These are phyloP conservation scores for Coemansia javaensis DNA, from an alignment of 192 early-diverging fungal species.

Conservation along the genomic window DNA sequence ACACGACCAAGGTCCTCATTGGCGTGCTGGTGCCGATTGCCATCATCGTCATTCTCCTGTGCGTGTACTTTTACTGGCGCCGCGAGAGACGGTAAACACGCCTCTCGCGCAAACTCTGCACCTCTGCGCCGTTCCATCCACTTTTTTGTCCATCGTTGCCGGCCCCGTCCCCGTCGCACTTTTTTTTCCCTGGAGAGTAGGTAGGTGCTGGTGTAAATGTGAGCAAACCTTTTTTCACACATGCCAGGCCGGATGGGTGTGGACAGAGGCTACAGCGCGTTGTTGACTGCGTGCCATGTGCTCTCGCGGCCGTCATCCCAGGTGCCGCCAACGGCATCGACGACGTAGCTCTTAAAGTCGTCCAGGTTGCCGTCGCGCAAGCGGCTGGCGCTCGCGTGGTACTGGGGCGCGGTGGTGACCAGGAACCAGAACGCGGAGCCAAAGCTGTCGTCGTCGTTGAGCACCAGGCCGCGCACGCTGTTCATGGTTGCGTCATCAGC, in stretches of 20 bases:
- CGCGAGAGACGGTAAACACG: conserved; percentile 9
- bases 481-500: conserved; percentile 3
- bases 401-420: conserved; percentile 5
- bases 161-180: no score
- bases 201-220: no score
- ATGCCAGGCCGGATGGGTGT: no score
- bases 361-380: conserved; percentile 25
- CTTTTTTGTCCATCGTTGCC: no score
- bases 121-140: background rate
- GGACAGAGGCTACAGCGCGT: no score
- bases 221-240: no score
- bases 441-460: conserved; percentile 46
- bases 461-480: conserved; percentile 33
- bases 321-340: background rate
- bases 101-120: background rate
- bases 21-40: conserved; percentile 22
- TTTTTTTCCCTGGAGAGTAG: no score
- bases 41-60: conserved; percentile 16
- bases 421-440: conserved; percentile 48
- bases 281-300: no score
- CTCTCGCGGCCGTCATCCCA: no score
- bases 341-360: conserved; percentile 35
- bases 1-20: conserved; percentile 21
- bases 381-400: conserved; percentile 21
- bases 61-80: conserved; percentile 30